Percentiles rank a stretch among this genome's conserved stretches.
Conservation (phyloP, 2,329 filamentous ascomycete genomes). For the Botrytis hyacinthi region DNA sequence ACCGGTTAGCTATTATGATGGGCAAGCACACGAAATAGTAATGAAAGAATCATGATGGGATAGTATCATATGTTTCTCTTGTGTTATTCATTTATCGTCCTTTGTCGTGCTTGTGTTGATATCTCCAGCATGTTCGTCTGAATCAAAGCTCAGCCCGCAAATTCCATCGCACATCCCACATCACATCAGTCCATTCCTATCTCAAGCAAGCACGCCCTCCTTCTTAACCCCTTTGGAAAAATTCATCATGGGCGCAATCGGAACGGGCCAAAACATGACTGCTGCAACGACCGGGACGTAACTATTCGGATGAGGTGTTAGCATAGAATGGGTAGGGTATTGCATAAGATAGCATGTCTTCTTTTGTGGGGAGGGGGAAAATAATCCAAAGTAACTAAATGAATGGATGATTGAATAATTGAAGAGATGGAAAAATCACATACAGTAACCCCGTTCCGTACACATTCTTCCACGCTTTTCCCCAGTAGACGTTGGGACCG, state of each 20-base stretch:
- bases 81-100: not conserved
- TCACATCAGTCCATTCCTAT: not conserved
- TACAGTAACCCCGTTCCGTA: not conserved
- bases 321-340: not conserved
- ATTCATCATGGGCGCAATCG: constrained; percentile 8
- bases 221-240: constrained; percentile 8
- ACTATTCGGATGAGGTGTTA: not conserved
- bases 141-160: not conserved
- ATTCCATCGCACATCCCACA: not conserved
- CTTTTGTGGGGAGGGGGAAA: not conserved
- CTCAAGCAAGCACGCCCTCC: not conserved
- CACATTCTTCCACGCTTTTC: constrained; percentile 3
- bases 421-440: not conserved
- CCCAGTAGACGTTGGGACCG: constrained; percentile 12
- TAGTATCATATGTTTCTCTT: not conserved
- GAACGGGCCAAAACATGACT: constrained; percentile 10
- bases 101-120: not conserved
- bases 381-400: no score
- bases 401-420: no score
- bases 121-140: not conserved
- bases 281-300: constrained; percentile 7
- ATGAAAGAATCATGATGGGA: constrained; percentile 5
- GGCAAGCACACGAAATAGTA: not conserved
- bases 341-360: not conserved
- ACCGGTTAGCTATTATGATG: not conserved